phyloP scores from a whole-genome alignment of 768 basidiomycete species.

The Leccinum disarticulatum region DNA sequence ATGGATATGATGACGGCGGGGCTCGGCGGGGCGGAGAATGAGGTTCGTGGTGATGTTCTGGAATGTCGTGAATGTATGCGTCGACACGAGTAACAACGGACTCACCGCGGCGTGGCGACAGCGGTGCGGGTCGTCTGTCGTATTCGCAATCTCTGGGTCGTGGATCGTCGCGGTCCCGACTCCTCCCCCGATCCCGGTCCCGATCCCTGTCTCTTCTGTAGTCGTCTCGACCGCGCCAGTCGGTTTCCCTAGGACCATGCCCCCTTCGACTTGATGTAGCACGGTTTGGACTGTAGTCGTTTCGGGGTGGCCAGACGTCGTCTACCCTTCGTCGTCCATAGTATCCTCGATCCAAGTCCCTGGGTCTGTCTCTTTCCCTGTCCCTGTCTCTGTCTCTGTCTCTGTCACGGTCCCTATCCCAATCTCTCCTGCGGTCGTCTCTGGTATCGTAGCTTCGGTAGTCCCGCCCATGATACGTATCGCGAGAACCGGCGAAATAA shows the following conservation, averaged over 20 bases:
- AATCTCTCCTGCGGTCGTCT: slow-evolving; percentile 28
- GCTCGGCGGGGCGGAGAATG: slow-evolving; percentile 17
- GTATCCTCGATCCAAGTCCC: slow-evolving; percentile 19
- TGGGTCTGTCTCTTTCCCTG: slow-evolving; percentile 15
- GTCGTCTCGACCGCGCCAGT: slow-evolving; percentile 25
- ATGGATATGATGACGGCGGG: slow-evolving; percentile 8
- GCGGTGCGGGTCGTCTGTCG: slow-evolving; percentile 19
- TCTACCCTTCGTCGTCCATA: slow-evolving; percentile 17
- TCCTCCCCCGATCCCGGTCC: slow-evolving; percentile 14
- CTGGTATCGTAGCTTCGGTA: slow-evolving; percentile 20
- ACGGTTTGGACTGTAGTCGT: slow-evolving; percentile 13
- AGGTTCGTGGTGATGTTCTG: slow-evolving; percentile 18
- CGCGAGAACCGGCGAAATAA: slow-evolving; percentile 19
- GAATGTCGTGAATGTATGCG: background rate
- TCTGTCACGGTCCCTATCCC: slow-evolving; percentile 21
- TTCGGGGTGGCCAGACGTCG: slow-evolving; percentile 16
- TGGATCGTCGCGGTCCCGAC: slow-evolving; percentile 23
- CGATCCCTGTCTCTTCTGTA: slow-evolving; percentile 21
- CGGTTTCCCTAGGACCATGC: slow-evolving; percentile 14
- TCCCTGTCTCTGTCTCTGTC: slow-evolving; percentile 23
- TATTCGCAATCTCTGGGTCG: slow-evolving; percentile 21
- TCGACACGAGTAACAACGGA: background rate
- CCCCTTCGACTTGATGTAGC: slow-evolving; percentile 11
- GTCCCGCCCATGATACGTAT: slow-evolving; percentile 20
- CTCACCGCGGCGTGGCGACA: slow-evolving; percentile 31